These are phyloP conservation scores for Alternaria novae-zelandiae DNA, from an alignment of 2,329 filamentous ascomycete species.

Conservation along the genomic window DNA sequence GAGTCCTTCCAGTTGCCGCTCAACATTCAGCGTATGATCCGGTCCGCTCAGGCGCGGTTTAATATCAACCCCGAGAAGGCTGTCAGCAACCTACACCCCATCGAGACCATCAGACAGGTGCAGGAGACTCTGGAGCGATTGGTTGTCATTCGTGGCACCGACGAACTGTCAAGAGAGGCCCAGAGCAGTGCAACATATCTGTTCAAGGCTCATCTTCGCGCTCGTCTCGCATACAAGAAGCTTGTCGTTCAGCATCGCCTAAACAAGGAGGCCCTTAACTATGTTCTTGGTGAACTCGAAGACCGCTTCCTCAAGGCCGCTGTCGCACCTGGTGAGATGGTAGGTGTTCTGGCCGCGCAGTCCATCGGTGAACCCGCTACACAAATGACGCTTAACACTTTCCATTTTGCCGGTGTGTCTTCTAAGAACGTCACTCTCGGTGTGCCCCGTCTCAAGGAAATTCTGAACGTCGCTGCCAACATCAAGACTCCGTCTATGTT, in stretches of 20 bases:
- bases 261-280: constrained; percentile 90
- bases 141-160: constrained; percentile 83
- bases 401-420: constrained; percentile 99
- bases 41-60: constrained; percentile 89
- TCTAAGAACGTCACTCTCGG: constrained; percentile 99
- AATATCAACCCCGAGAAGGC: constrained; percentile 78
- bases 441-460: constrained; percentile 99
- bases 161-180: constrained; percentile 82
- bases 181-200: constrained; percentile 87
- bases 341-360: constrained; percentile 94
- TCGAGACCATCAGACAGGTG: constrained; percentile 83
- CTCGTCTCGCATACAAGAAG: constrained; percentile 89
- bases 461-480: constrained; percentile 95
- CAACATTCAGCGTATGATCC: constrained; percentile 88
- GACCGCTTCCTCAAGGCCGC: constrained; percentile 84
- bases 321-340: constrained; percentile 96
- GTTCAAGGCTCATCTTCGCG: constrained; percentile 90
- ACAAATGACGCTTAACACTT: constrained; percentile 99
- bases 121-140: constrained; percentile 76
- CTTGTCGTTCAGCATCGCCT: constrained; percentile 84
- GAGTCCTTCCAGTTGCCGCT: constrained; percentile 90
- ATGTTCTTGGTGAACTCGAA: constrained; percentile 89
- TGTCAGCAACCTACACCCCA: constrained; percentile 87
- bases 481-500: constrained; percentile 99
- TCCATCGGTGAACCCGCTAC: constrained; percentile 98